Percentiles rank a stretch among this genome's conserved stretches.
These are phyloP conservation scores for Solanum virginianum DNA, from an alignment of 257 asterid species.

Conservation along the genomic window DNA sequence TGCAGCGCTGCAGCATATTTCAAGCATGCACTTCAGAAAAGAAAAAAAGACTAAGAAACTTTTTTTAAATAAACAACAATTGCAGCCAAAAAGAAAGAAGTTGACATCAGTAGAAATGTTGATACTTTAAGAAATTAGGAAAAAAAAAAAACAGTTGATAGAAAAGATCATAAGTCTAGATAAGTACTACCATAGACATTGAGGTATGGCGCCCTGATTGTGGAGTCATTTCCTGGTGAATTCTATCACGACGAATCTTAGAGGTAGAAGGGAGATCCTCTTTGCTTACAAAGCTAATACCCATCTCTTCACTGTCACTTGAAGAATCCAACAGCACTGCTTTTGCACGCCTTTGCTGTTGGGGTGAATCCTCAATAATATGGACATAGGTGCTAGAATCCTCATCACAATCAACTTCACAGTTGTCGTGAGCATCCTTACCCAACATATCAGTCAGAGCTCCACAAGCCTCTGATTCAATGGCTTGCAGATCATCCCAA, in stretches of 20 bases:
- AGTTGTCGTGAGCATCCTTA: slow-evolving; percentile 24
- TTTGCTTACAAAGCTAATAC: slow-evolving; percentile 8
- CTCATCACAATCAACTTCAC: slow-evolving; percentile 14
- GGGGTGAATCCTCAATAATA: slow-evolving; percentile 49
- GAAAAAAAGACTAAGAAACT: neutral
- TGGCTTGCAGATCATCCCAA: slow-evolving; percentile 84
- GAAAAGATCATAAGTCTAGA: neutral
- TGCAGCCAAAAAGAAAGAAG: neutral
- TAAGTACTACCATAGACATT: slow-evolving; percentile 27
- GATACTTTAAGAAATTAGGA: neutral
- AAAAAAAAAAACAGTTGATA: neutral
- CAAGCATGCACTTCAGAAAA: neutral
- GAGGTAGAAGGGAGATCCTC: slow-evolving; percentile 11
- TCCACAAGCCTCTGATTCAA: slow-evolving; percentile 88
- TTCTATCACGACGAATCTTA: slow-evolving; percentile 11
- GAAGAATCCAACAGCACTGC: slow-evolving; percentile 47
- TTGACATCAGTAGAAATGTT: neutral
- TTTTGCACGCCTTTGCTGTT: slow-evolving; percentile 19
- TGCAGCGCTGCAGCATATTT: neutral
- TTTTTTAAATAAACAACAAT: neutral
- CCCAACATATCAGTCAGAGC: slow-evolving; percentile 56
- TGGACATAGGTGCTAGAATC: slow-evolving; percentile 18
- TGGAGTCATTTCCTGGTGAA: slow-evolving; percentile 13
- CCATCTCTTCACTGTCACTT: slow-evolving; percentile 42
- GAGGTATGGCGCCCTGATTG: slow-evolving; percentile 25